These are phyloP conservation scores for Diplotaxis tenuifolia DNA, from an alignment of 345 rosid genomes.

Conservation along the genomic window DNA sequence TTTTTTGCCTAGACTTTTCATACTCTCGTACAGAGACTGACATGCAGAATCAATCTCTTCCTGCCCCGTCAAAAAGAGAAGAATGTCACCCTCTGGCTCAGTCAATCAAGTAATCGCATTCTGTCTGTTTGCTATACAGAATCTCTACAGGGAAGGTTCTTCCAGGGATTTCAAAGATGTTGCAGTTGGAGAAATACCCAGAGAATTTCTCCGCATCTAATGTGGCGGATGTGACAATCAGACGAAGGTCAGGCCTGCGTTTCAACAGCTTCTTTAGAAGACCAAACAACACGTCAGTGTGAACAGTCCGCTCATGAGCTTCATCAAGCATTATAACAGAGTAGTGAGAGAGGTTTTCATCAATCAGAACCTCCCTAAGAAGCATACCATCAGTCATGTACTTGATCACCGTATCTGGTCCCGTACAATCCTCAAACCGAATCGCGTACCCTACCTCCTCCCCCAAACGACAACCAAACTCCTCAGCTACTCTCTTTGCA, in stretches of 20 bases:
- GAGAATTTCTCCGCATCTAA: slow-evolving; percentile 83
- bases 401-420: slow-evolving; percentile 84
- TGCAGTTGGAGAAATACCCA: slow-evolving; percentile 74
- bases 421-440: slow-evolving; percentile 80
- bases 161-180: slow-evolving; percentile 80
- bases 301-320: slow-evolving; percentile 84
- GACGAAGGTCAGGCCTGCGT: slow-evolving; percentile 64
- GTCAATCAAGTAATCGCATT: slow-evolving; percentile 81
- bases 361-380: slow-evolving; percentile 67
- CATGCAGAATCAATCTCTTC: slow-evolving; percentile 87
- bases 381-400: slow-evolving; percentile 92
- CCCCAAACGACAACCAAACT: slow-evolving; percentile 82
- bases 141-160: slow-evolving; percentile 85
- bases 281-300: slow-evolving; percentile 86
- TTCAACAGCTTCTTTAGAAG: slow-evolving; percentile 68
- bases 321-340: slow-evolving; percentile 82
- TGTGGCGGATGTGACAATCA: slow-evolving; percentile 81
- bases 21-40: slow-evolving; percentile 64
- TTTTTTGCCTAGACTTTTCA: slow-evolving; percentile 70
- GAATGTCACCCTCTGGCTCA: slow-evolving; percentile 86
- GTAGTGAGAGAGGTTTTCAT: slow-evolving; percentile 71
- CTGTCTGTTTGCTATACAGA: slow-evolving; percentile 72
- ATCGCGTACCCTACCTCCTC: slow-evolving; percentile 88
- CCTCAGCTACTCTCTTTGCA: slow-evolving; percentile 88
- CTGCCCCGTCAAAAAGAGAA: slow-evolving; percentile 83